These are phyloP conservation scores for Penicillium cataractarum DNA, from an alignment of 495 filamentous ascomycete species.

Conservation along the genomic window DNA sequence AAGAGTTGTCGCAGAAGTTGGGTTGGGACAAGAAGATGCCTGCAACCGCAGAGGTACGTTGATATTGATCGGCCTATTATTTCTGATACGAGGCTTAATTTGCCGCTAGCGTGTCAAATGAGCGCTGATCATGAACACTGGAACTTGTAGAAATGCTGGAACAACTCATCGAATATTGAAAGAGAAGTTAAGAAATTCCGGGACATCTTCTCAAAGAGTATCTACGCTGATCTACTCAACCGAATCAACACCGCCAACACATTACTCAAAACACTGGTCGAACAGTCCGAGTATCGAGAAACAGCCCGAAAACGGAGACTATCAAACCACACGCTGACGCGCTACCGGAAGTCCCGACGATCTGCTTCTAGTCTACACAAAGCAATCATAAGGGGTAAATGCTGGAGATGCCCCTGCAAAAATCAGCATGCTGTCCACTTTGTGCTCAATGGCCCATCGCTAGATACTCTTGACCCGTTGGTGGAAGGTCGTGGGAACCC, in stretches of 20 bases:
- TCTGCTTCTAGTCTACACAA: neutral
- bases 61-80: neutral
- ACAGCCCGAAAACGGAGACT: neutral
- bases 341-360: neutral
- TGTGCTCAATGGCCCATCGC: neutral
- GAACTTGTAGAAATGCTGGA: neutral
- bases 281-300: neutral
- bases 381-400: neutral
- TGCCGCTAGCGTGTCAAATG: too few species aligned
- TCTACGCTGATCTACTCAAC: neutral
- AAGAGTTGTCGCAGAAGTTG: neutral
- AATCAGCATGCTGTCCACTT: neutral
- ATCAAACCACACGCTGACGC: neutral
- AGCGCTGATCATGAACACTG: too few species aligned
- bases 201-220: neutral
- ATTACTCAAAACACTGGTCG: neutral
- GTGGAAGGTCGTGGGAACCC: neutral
- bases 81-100: too few species aligned
- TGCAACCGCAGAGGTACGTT: neutral
- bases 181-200: neutral
- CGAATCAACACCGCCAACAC: neutral
- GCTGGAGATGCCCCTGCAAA: neutral
- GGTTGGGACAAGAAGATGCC: neutral
- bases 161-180: neutral
- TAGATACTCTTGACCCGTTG: neutral